Percentiles rank a stretch among this genome's conserved stretches.
Conservation (phyloP, 768 basidiomycete species). For the Tulasnella sp. region DNA sequence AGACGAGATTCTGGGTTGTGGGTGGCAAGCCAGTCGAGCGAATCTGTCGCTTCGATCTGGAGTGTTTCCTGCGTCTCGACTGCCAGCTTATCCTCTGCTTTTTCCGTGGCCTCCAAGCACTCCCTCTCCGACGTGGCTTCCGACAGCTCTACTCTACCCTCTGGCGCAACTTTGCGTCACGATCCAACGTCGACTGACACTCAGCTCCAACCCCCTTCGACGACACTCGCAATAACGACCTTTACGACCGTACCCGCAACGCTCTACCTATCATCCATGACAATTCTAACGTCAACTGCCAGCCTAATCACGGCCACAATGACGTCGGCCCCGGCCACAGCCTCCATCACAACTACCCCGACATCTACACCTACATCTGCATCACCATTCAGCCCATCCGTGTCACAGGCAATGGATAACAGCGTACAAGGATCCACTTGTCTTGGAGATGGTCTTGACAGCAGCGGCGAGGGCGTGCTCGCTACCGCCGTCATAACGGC, state of each 20-base stretch:
- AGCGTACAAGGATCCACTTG: conserved; percentile 33
- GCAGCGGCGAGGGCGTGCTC: conserved; percentile 49
- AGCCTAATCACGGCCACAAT: conserved; percentile 5
- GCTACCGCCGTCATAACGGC: conserved; percentile 47
- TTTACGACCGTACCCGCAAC: conserved; percentile 10
- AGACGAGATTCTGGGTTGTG: background rate
- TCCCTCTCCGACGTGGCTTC: background rate
- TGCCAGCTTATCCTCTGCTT: background rate
- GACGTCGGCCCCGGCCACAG: background rate
- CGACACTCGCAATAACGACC: background rate
- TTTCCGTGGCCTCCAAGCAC: background rate
- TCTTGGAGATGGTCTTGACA: conserved; percentile 54
- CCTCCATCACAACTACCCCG: background rate
- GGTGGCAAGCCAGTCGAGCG: background rate
- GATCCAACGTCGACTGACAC: background rate
- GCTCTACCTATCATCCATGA: background rate
- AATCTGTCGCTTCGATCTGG: conserved; percentile 8
- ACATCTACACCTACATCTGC: background rate
- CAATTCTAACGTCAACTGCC: conserved; percentile 10
- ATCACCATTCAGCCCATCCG: background rate
- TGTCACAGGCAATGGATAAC: background rate
- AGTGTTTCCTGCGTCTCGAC: background rate
- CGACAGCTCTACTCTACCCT: background rate
- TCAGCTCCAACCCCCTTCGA: background rate
- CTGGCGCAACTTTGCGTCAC: background rate